Evolutionary conservation across 2,329 filamentous ascomycete species (phyloP).

Genomic region (Verticillium klebahnii): DNA sequence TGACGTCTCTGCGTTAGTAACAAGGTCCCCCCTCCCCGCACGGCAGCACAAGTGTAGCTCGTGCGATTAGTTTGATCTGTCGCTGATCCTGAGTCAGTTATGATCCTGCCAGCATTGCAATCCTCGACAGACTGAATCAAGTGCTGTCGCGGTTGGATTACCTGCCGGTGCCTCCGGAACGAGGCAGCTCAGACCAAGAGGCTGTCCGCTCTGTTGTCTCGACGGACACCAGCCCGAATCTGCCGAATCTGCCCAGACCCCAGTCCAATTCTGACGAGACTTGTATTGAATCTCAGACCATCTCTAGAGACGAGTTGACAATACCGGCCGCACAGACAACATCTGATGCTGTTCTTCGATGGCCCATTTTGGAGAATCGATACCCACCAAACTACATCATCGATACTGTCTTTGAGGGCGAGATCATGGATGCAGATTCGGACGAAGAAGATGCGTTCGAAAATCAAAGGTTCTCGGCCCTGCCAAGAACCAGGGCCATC

Average conservation of each 20-base stretch:
- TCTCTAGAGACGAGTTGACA: not conserved
- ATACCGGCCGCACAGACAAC: not conserved
- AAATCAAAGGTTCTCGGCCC: not conserved
- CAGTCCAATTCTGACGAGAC: not conserved
- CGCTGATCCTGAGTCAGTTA: not conserved
- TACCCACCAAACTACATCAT: not conserved
- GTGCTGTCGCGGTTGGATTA: not conserved
- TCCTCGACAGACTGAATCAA: not conserved
- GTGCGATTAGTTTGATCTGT: not conserved
- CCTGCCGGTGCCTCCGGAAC: not conserved
- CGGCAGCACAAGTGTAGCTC: not conserved
- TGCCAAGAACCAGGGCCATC: not conserved
- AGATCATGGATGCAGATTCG: not conserved
- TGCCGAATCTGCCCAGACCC: not conserved
- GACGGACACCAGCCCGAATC: not conserved
- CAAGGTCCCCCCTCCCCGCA: not conserved
- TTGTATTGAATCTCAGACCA: not conserved
- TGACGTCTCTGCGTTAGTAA: not conserved
- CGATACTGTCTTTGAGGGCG: not conserved
- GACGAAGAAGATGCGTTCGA: not conserved
- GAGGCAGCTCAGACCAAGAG: not conserved
- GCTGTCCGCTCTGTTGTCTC: not conserved
- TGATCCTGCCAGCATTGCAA: slow-evolving; percentile 1
- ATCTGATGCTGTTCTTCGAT: not conserved
- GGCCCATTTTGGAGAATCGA: not conserved